phyloP scores from a whole-genome alignment of 768 basidiomycete genomes.

The Paxillus rubicundulus region DNA sequence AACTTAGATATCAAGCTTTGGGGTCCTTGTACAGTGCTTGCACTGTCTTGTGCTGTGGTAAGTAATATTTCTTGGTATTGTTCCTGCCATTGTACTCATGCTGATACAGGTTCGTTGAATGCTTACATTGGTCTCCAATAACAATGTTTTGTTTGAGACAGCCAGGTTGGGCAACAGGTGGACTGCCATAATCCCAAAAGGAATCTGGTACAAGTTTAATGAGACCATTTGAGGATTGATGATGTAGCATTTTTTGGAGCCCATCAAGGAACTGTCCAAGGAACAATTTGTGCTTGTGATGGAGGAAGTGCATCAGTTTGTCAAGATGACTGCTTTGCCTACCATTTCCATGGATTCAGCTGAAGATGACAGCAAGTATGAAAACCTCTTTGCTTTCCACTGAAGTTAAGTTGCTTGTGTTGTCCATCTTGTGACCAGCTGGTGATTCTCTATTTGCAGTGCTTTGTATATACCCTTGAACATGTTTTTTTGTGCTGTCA shows the following conservation, averaged over 20 bases:
- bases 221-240: constrained; percentile 8
- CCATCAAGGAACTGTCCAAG: constrained; percentile 6
- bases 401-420: background rate
- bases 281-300: constrained; percentile 5
- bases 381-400: background rate
- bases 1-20: background rate
- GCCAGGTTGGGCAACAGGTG: constrained; percentile 4
- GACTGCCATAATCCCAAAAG: constrained; percentile 5
- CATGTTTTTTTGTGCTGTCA: background rate
- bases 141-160: background rate
- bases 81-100: background rate
- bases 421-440: background rate
- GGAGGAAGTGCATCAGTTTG: background rate
- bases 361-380: background rate
- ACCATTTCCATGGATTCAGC: background rate
- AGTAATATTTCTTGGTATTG: background rate
- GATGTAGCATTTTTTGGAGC: constrained; percentile 1
- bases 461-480: background rate
- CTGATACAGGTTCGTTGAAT: constrained; percentile 1
- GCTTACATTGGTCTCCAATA: constrained; percentile 4
- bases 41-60: constrained; percentile 7
- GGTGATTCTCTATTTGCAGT: background rate
- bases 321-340: background rate
- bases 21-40: constrained; percentile 3
- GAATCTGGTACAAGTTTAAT: constrained; percentile 8